Percentiles rank a stretch among this genome's conserved stretches.
These are phyloP conservation scores for Pichia ethanolica DNA, from an alignment of 805 yeast genomes.

Conservation along the genomic window DNA sequence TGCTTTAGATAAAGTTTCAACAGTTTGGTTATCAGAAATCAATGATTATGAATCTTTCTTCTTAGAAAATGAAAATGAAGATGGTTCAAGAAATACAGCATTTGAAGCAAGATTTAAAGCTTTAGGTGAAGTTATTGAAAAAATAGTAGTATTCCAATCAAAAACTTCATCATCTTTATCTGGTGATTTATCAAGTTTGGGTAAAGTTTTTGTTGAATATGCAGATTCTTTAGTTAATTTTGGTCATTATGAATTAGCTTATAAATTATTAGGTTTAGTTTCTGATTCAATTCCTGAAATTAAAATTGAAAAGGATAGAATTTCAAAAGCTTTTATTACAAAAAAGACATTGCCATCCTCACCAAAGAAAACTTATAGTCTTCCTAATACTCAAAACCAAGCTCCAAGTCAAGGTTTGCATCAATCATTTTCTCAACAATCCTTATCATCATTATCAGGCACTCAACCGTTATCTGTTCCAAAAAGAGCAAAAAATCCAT, in stretches of 20 bases:
- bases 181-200: constrained; percentile 41
- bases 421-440: constrained; percentile 1
- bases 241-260: constrained; percentile 81
- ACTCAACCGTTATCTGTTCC: background rate
- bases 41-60: constrained; percentile 34
- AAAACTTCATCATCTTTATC: constrained; percentile 34
- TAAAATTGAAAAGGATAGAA: constrained; percentile 69
- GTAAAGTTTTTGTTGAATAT: constrained; percentile 70
- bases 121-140: constrained; percentile 74
- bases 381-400: constrained; percentile 4
- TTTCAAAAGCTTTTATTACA: constrained; percentile 48
- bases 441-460: background rate
- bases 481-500: constrained; percentile 12
- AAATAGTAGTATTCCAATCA: constrained; percentile 67
- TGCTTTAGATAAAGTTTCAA: constrained; percentile 69
- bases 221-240: constrained; percentile 70
- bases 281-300: constrained; percentile 71
- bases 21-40: constrained; percentile 77
- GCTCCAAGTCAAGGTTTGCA: background rate
- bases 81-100: constrained; percentile 39
- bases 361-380: constrained; percentile 4
- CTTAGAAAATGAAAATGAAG: constrained; percentile 39
- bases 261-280: constrained; percentile 55
- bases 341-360: constrained; percentile 7
- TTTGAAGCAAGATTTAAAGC: constrained; percentile 82